Conservation (phyloP, 352 stramenopile species). For the Pythium phragmitis region DNA sequence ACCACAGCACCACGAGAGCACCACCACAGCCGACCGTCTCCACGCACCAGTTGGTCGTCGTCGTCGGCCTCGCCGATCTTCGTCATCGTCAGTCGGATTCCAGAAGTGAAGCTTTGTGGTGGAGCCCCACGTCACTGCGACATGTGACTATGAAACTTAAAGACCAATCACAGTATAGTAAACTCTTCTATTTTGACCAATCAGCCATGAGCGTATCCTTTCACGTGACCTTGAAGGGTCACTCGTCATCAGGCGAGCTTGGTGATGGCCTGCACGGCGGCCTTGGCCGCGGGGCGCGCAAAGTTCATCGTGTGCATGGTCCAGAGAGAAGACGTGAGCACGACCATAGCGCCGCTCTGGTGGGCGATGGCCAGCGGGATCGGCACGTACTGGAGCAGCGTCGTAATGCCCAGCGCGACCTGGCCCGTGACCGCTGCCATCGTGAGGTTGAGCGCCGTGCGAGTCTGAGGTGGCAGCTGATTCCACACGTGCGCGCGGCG, state of each 20-base stretch:
- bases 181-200: slow-evolving; percentile 23
- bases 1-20: background rate
- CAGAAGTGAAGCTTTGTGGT: slow-evolving; percentile 8
- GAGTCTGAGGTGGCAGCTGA: slow-evolving; percentile 76
- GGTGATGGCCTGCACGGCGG: slow-evolving; percentile 34
- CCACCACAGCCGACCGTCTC: no score
- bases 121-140: slow-evolving; percentile 4
- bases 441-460: slow-evolving; percentile 77
- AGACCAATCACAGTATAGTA: background rate
- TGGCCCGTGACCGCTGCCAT: slow-evolving; percentile 70
- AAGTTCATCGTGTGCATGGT: slow-evolving; percentile 90
- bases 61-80: slow-evolving; percentile 10
- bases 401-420: slow-evolving; percentile 95
- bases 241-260: slow-evolving; percentile 23
- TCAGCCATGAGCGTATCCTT: slow-evolving; percentile 8
- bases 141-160: background rate
- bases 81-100: slow-evolving; percentile 11
- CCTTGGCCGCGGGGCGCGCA: slow-evolving; percentile 52
- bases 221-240: background rate
- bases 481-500: slow-evolving; percentile 80
- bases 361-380: slow-evolving; percentile 94
- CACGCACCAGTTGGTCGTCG: slow-evolving; percentile 27
- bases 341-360: slow-evolving; percentile 94
- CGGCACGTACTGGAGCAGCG: slow-evolving; percentile 96
- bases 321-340: slow-evolving; percentile 93